These are phyloP conservation scores for Inonotus hispidus DNA, from an alignment of 1,284 basidiomycete species.

Conservation along the genomic window DNA sequence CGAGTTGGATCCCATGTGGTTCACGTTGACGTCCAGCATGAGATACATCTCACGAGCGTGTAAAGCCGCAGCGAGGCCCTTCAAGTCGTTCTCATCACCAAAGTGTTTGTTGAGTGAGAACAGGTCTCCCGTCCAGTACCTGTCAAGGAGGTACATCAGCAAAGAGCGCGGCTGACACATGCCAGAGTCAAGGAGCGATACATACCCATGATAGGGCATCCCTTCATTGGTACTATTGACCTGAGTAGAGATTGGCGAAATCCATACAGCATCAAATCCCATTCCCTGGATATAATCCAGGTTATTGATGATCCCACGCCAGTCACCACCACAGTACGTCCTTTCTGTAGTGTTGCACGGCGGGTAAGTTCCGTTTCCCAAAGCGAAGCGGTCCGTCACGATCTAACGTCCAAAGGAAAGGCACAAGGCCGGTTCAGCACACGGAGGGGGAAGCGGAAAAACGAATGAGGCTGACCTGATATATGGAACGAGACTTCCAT, in stretches of 20 bases:
- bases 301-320: conserved; percentile 23
- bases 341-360: conserved; percentile 22
- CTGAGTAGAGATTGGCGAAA: conserved; percentile 36
- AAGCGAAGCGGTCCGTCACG: conserved; percentile 21
- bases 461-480: conserved; percentile 22
- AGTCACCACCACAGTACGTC: conserved; percentile 27
- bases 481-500: conserved; percentile 31
- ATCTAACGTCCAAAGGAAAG: too few species aligned
- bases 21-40: conserved; percentile 43
- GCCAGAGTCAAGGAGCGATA: neutral
- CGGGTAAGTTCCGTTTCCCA: conserved; percentile 21
- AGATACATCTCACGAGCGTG: conserved; percentile 40
- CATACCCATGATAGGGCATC: conserved; percentile 34
- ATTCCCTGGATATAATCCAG: conserved; percentile 29
- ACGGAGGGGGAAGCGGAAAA: too few species aligned
- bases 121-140: conserved; percentile 31
- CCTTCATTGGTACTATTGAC: conserved; percentile 27
- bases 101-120: conserved; percentile 35
- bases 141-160: conserved; percentile 13
- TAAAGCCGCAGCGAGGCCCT: conserved; percentile 33
- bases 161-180: neutral
- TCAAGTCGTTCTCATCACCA: conserved; percentile 35
- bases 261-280: conserved; percentile 36
- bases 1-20: conserved; percentile 35
- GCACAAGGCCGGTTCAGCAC: too few species aligned